Evolutionary conservation across 805 yeast species (phyloP).

Genomic region (Candida sanyiensis): DNA sequence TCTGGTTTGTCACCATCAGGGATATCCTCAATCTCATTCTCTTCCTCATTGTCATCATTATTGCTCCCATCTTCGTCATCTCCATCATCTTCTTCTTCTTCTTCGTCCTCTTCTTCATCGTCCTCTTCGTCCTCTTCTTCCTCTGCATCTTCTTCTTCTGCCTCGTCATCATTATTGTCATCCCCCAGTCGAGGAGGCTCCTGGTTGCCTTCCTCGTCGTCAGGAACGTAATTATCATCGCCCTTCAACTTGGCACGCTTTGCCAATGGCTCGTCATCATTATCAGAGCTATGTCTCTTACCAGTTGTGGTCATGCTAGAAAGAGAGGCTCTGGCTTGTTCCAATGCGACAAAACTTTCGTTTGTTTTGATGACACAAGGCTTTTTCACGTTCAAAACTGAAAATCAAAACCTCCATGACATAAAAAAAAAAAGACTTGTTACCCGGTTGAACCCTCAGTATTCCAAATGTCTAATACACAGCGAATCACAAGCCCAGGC

Average conservation of each 20-base stretch:
- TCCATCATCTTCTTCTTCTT: constrained; percentile 19
- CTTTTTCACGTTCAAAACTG: too few relatives aligned
- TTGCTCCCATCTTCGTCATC: constrained; percentile 20
- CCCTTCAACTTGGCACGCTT: constrained; percentile 25
- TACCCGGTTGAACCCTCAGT: too few relatives aligned
- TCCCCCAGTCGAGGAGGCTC: too few relatives aligned
- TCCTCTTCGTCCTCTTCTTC: constrained; percentile 22
- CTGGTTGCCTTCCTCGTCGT: too few relatives aligned
- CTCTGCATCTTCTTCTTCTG: constrained; percentile 15
- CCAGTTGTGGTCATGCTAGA: constrained; percentile 5
- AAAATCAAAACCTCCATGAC: too few relatives aligned
- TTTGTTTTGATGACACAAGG: too few relatives aligned
- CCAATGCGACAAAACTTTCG: too few relatives aligned
- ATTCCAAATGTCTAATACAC: too few relatives aligned
- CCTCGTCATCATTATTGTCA: constrained; percentile 14
- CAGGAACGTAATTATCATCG: constrained; percentile 21
- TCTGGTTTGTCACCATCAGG: constrained; percentile 20
- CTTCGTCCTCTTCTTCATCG: constrained; percentile 22
- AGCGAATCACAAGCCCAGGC: too few relatives aligned
- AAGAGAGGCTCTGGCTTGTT: too few relatives aligned
- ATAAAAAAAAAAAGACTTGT: too few relatives aligned
- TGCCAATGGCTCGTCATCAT: constrained; percentile 27
- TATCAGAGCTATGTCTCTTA: constrained; percentile 17
- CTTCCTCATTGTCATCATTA: constrained; percentile 19
- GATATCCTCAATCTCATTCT: constrained; percentile 23